These are phyloP conservation scores for Yamadazyma phyllophila DNA, from an alignment of 805 yeast species.

Conservation along the genomic window DNA sequence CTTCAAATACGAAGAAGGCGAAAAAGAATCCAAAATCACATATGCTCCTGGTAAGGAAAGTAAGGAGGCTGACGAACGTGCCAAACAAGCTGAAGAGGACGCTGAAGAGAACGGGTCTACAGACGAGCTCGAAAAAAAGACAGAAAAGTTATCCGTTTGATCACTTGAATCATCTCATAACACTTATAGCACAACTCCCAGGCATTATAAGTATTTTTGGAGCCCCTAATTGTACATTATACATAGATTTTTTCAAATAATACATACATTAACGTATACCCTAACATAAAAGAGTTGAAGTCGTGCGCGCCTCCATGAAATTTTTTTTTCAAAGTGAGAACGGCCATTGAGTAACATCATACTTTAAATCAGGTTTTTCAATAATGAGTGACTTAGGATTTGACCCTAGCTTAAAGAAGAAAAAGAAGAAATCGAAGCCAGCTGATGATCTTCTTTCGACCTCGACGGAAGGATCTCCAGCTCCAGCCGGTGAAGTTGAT, in stretches of 20 bases:
- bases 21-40: constrained; percentile 41
- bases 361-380: constrained; percentile 4
- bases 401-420: constrained; percentile 74
- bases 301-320: constrained; percentile 8
- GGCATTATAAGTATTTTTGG: background rate
- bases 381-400: constrained; percentile 57
- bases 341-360: constrained; percentile 2
- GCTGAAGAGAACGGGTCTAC: constrained; percentile 49
- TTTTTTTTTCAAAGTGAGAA: constrained; percentile 9
- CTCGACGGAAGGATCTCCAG: constrained; percentile 18
- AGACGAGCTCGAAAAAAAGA: constrained; percentile 7
- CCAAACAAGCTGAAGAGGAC: constrained; percentile 23
- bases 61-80: constrained; percentile 39
- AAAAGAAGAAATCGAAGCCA: constrained; percentile 59
- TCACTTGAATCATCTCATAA: too few relatives aligned
- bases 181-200: background rate
- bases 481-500: constrained; percentile 41
- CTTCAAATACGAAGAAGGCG: constrained; percentile 41
- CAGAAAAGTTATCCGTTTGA: constrained; percentile 5
- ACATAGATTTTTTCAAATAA: background rate
- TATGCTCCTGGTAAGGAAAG: constrained; percentile 44
- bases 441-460: constrained; percentile 36
- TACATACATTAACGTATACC: background rate
- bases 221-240: constrained; percentile 3
- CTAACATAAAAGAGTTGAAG: background rate